Percentiles rank a stretch among this genome's conserved stretches.
These are phyloP conservation scores for Omphalotus guepiniiformis DNA, from an alignment of 768 basidiomycete species.

Conservation along the genomic window DNA sequence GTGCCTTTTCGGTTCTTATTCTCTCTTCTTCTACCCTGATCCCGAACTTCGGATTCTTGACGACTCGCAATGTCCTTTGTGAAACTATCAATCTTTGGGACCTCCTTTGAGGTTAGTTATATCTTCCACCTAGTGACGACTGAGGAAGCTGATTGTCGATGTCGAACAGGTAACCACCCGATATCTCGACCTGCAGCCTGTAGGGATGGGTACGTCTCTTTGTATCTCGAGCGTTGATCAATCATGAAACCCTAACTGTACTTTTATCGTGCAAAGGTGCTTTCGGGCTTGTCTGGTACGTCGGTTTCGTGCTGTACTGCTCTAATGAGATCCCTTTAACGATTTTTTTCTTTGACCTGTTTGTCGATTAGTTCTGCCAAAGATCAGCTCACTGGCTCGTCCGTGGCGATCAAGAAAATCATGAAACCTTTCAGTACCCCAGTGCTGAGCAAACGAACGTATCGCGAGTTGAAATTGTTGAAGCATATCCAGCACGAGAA, in stretches of 20 bases:
- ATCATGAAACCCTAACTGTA: constrained; percentile 17
- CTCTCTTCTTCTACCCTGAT: constrained; percentile 14
- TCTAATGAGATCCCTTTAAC: neutral
- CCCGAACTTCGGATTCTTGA: constrained; percentile 10
- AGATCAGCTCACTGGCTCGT: constrained; percentile 89
- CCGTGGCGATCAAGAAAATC: constrained; percentile 99
- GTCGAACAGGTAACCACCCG: constrained; percentile 83
- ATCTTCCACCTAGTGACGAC: constrained; percentile 11
- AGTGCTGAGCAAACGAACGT: constrained; percentile 96
- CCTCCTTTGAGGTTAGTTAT: constrained; percentile 81
- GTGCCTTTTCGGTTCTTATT: constrained; percentile 7
- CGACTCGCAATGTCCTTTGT: constrained; percentile 76
- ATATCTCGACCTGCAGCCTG: constrained; percentile 98
- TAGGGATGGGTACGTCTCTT: constrained; percentile 86
- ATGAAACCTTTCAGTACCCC: constrained; percentile 99
- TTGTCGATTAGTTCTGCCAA: constrained; percentile 69
- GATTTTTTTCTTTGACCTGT: constrained; percentile 3
- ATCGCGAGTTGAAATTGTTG: constrained; percentile 94
- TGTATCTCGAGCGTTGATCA: constrained; percentile 9
- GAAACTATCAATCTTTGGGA: constrained; percentile 98
- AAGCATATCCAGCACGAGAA: constrained; percentile 99
- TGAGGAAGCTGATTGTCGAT: constrained; percentile 11
- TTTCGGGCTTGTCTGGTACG: constrained; percentile 96
- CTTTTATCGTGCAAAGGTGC: constrained; percentile 54
- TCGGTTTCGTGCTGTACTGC: constrained; percentile 8